phyloP scores from a whole-genome alignment of 176 grass and related monocot genomes.

The Avena insularis region DNA sequence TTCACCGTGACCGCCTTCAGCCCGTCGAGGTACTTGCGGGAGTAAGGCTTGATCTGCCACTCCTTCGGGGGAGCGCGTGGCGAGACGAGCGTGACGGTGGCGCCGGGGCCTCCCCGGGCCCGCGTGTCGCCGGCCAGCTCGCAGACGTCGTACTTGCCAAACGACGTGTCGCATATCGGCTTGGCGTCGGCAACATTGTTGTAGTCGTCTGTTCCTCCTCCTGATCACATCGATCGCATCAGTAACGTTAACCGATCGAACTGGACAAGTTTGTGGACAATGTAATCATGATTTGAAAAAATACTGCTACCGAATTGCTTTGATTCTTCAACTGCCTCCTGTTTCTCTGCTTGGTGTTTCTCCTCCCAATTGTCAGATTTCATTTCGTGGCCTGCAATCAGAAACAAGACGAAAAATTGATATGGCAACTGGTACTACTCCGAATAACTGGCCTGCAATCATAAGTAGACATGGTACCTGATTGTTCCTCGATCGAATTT shows the following conservation, averaged over 20 bases:
- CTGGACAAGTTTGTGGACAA: not conserved
- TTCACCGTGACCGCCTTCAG: constrained; percentile 54
- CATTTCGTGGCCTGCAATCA: constrained; percentile 8
- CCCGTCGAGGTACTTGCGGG: constrained; percentile 61
- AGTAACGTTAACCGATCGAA: not conserved
- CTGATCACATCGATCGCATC: constrained; percentile 33
- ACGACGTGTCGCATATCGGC: constrained; percentile 58
- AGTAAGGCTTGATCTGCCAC: constrained; percentile 71
- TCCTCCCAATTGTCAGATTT: constrained; percentile 36
- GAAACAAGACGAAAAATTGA: not conserved
- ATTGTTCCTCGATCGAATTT: constrained; percentile 39
- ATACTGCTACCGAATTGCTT: constrained; percentile 32
- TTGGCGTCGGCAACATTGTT: constrained; percentile 40
- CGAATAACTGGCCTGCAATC: too few species aligned
- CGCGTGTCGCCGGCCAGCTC: constrained; percentile 54
- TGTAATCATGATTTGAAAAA: not conserved
- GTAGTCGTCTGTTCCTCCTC: constrained; percentile 45
- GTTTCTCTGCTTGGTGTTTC: not conserved
- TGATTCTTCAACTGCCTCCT: constrained; percentile 4
- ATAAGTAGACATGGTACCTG: not conserved
- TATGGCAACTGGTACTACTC: too few species aligned
- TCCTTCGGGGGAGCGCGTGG: constrained; percentile 36
- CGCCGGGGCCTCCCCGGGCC: not conserved
- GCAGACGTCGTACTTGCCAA: constrained; percentile 67
- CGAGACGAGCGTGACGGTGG: constrained; percentile 46